phyloP scores from a whole-genome alignment of 768 basidiomycete species.

The Tylopilus felleus region DNA sequence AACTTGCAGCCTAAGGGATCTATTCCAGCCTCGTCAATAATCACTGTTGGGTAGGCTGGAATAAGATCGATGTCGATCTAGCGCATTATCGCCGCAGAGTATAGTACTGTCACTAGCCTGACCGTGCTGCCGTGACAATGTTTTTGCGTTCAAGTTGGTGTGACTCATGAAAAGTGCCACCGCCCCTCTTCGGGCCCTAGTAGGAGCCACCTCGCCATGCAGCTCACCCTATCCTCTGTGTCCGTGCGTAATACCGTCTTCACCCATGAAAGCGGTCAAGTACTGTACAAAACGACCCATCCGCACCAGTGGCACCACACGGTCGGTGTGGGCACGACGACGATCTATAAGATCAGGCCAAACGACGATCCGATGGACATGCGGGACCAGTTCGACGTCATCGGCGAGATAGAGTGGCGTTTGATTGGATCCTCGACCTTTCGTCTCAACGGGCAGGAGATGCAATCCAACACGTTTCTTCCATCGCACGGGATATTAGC shows the following conservation, averaged over 20 bases:
- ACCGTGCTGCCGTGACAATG: no score
- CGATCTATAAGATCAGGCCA: conserved; percentile 23
- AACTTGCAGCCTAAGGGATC: no score
- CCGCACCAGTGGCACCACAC: conserved; percentile 1
- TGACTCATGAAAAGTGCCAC: no score
- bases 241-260: conserved; percentile 24
- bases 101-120: no score
- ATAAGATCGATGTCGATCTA: no score
- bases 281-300: conserved; percentile 30
- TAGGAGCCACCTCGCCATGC: conserved; percentile 15
- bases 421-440: conserved; percentile 29
- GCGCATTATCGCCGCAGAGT: no score
- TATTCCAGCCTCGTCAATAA: no score
- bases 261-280: conserved; percentile 25
- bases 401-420: conserved; percentile 38
- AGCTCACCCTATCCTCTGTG: conserved; percentile 21
- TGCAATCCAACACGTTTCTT: conserved; percentile 26
- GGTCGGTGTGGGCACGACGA: conserved; percentile 18
- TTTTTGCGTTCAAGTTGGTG: no score
- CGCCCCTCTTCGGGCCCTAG: neutral
- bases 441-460: conserved; percentile 25
- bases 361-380: conserved; percentile 22
- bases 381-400: conserved; percentile 27
- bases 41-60: no score
- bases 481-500: conserved; percentile 19